phyloP scores from a whole-genome alignment of 768 basidiomycete genomes.

The Lactarius quietus region DNA sequence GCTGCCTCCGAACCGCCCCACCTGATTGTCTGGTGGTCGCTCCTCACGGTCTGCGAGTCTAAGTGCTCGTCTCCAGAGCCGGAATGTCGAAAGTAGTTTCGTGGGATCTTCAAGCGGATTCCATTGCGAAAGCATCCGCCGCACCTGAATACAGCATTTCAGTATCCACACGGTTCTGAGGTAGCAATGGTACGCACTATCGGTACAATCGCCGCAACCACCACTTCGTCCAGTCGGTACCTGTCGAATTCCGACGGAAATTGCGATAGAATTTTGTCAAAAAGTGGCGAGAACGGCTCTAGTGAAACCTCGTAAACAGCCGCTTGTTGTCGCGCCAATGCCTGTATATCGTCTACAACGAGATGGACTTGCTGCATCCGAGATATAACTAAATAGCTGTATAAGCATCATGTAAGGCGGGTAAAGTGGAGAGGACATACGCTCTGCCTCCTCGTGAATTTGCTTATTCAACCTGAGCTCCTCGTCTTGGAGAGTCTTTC shows the following conservation, averaged over 20 bases:
- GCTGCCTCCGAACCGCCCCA: constrained; percentile 57
- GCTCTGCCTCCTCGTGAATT: constrained; percentile 71
- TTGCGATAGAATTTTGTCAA: constrained; percentile 67
- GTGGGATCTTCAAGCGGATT: constrained; percentile 77
- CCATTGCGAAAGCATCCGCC: constrained; percentile 74
- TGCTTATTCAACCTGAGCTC: constrained; percentile 64
- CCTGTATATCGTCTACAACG: constrained; percentile 66
- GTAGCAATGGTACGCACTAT: constrained; percentile 39
- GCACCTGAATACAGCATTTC: constrained; percentile 41
- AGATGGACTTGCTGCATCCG: constrained; percentile 75
- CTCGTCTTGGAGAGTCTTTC: constrained; percentile 67
- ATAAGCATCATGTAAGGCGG: constrained; percentile 2
- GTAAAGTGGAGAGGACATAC: constrained; percentile 42
- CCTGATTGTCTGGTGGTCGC: constrained; percentile 38
- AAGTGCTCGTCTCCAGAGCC: constrained; percentile 65
- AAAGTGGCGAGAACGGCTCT: constrained; percentile 65
- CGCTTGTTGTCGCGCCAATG: constrained; percentile 59
- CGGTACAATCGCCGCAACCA: constrained; percentile 89
- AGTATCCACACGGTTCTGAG: not conserved
- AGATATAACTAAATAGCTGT: constrained; percentile 55
- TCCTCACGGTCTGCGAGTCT: constrained; percentile 52
- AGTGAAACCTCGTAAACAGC: constrained; percentile 68
- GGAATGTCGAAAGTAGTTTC: constrained; percentile 59
- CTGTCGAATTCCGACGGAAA: constrained; percentile 71
- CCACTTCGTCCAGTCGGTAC: constrained; percentile 84